Conservation (phyloP, 345 rosid genomes). For the Litchi chinensis region DNA sequence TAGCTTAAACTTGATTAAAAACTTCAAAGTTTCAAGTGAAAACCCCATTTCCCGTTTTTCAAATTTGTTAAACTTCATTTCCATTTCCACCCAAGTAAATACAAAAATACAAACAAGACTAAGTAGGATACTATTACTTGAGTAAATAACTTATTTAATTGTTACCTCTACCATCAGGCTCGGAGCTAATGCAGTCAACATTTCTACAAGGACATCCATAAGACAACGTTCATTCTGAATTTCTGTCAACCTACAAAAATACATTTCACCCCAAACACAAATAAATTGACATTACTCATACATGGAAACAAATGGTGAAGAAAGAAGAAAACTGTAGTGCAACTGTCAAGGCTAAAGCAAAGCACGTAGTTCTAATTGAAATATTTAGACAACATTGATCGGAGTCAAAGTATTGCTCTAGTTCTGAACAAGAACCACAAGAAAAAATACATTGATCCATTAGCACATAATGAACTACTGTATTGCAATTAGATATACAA, state of each 20-base stretch:
- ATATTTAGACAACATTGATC: background rate
- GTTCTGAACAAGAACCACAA: background rate
- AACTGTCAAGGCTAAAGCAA: too few species aligned
- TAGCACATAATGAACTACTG: background rate
- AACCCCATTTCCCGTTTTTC: background rate
- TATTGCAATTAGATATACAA: background rate
- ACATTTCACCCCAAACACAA: too few species aligned
- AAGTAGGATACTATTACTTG: background rate
- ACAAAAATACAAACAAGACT: slow-evolving; percentile 7
- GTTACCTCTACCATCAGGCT: slow-evolving; percentile 88
- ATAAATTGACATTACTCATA: too few species aligned
- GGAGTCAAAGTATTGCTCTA: slow-evolving; percentile 7
- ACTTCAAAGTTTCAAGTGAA: too few species aligned
- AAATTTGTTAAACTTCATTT: slow-evolving; percentile 8
- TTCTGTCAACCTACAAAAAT: slow-evolving; percentile 76
- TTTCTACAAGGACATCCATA: slow-evolving; percentile 98
- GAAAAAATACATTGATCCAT: background rate
- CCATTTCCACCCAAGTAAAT: background rate
- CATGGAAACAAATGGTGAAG: too few species aligned
- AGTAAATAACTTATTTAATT: background rate
- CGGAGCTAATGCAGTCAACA: slow-evolving; percentile 93
- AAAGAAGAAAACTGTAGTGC: too few species aligned
- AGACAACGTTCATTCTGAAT: slow-evolving; percentile 97
- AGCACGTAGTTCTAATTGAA: slow-evolving; percentile 11
- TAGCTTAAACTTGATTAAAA: background rate